These are phyloP conservation scores for Kalmusia sp. DNA, from an alignment of 2,329 filamentous ascomycete species.

Conservation along the genomic window DNA sequence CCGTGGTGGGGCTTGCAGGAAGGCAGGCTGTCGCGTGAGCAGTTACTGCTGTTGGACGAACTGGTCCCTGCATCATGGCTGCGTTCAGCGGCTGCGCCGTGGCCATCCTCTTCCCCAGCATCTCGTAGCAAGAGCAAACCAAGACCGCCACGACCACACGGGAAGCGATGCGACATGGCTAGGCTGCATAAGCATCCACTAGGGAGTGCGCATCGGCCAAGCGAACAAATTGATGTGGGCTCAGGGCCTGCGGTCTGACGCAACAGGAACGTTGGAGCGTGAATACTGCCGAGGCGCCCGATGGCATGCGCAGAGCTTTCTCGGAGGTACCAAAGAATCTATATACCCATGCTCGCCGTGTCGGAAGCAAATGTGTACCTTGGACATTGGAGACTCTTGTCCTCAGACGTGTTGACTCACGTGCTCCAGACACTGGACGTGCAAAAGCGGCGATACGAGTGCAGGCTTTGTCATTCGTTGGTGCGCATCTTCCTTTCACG, in stretches of 20 bases:
- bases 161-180: neutral
- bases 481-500: neutral
- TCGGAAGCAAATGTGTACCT: neutral
- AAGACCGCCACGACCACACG: neutral
- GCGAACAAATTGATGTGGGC: neutral
- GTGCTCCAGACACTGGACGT: too few relatives aligned
- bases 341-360: neutral
- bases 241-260: constrained; percentile 2
- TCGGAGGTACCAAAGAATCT: neutral
- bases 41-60: constrained; percentile 18
- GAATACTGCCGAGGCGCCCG: neutral
- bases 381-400: too few relatives aligned
- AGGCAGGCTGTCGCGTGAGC: constrained; percentile 32
- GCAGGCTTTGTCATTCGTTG: neutral
- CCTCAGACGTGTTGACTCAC: too few relatives aligned
- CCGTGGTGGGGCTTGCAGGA: constrained; percentile 3
- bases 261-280: neutral
- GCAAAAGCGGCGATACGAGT: neutral
- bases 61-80: constrained; percentile 1
- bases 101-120: neutral
- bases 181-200: neutral
- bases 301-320: constrained; percentile 2
- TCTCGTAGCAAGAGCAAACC: neutral
- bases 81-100: constrained; percentile 11
- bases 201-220: neutral